A percentile compares a stretch with the other conserved stretches of the same genome.
These are phyloP conservation scores for Arthrobotrys conoides DNA, from an alignment of 2,329 filamentous ascomycete genomes.

Conservation along the genomic window DNA sequence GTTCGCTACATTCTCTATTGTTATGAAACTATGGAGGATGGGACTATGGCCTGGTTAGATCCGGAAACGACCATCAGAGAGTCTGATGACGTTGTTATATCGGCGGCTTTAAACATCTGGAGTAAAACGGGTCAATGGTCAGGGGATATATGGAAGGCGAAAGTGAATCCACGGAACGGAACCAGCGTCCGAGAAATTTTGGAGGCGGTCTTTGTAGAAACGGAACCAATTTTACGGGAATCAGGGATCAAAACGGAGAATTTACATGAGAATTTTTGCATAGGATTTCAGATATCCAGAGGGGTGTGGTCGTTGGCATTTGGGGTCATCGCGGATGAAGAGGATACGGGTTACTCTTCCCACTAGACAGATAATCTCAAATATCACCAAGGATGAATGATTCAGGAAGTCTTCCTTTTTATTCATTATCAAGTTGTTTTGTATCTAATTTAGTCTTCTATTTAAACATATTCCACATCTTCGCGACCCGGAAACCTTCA, in stretches of 20 bases:
- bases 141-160: conserved; percentile 22
- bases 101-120: background rate
- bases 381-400: too few relatives aligned
- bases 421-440: too few relatives aligned
- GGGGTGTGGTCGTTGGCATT: background rate
- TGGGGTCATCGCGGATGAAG: background rate
- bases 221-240: conserved; percentile 3
- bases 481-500: conserved; percentile 67
- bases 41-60: background rate
- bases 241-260: background rate
- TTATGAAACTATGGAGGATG: background rate
- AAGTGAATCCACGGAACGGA: conserved; percentile 1
- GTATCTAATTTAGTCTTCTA: background rate
- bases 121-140: background rate
- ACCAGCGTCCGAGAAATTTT: conserved; percentile 20
- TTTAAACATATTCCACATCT: conserved; percentile 66
- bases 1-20: background rate
- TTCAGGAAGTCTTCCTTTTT: too few relatives aligned
- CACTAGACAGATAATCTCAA: background rate
- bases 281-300: background rate
- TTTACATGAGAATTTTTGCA: conserved; percentile 11
- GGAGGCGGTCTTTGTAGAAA: conserved; percentile 18
- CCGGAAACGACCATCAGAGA: background rate
- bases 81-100: background rate
- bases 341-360: background rate